Percentiles rank a stretch among this genome's conserved stretches.
These are phyloP conservation scores for Cadophora sp. DNA, from an alignment of 2,329 filamentous ascomycete genomes.

Conservation along the genomic window DNA sequence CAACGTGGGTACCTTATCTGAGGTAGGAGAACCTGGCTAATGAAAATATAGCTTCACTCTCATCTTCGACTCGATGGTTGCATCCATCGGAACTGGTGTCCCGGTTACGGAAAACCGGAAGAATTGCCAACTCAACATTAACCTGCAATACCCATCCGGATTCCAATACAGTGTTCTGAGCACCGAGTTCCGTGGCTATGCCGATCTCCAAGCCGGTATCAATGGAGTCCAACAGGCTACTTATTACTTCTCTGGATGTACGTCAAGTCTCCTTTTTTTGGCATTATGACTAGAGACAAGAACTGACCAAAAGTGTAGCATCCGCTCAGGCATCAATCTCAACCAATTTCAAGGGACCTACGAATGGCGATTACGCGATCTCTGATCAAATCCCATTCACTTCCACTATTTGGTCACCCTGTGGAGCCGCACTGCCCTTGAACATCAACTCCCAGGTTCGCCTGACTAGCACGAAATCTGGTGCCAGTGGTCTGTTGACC, in stretches of 20 bases:
- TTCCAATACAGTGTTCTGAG: constrained; percentile 60
- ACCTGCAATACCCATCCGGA: constrained; percentile 57
- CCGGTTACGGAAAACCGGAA: constrained; percentile 53
- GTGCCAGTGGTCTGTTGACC: constrained; percentile 51
- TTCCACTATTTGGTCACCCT: constrained; percentile 59
- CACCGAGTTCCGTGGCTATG: constrained; percentile 60
- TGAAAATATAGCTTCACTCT: constrained; percentile 51
- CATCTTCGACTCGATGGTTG: constrained; percentile 59
- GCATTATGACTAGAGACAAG: not conserved
- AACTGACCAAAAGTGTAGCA: constrained; percentile 36
- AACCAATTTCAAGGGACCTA: constrained; percentile 53
- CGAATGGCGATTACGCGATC: constrained; percentile 49
- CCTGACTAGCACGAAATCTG: constrained; percentile 45
- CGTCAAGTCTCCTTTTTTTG: constrained; percentile 1
- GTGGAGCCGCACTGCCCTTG: constrained; percentile 55
- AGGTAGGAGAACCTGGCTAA: constrained; percentile 27
- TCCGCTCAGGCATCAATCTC: constrained; percentile 47
- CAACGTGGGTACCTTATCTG: constrained; percentile 45
- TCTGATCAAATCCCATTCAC: constrained; percentile 53
- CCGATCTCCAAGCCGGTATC: constrained; percentile 53
- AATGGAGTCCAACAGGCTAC: constrained; percentile 57
- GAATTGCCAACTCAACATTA: constrained; percentile 61
- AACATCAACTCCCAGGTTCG: constrained; percentile 62
- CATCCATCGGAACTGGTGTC: constrained; percentile 54
- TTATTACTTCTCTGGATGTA: constrained; percentile 59